Conservation (phyloP, 306 rosid genomes). For the Crotalaria pallida region DNA sequence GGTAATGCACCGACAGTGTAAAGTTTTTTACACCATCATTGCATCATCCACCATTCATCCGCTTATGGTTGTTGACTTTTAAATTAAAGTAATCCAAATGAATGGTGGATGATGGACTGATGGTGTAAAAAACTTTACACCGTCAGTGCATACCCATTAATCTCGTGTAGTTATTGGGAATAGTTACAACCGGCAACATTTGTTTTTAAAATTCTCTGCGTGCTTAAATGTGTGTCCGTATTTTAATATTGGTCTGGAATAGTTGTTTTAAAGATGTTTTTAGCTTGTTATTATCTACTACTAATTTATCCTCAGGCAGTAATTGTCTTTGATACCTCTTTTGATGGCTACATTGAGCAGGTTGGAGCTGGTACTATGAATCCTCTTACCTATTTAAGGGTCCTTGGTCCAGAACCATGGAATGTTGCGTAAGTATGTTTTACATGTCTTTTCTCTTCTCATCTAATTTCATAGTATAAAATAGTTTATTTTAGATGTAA, state of each 20-base stretch:
- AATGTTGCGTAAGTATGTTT: constrained; percentile 94
- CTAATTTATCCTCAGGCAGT: neutral
- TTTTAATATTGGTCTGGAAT: neutral
- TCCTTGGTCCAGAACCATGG: constrained; percentile 99
- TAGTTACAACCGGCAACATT: neutral
- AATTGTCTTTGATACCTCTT: constrained; percentile 9
- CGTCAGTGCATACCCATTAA: too few relatives aligned
- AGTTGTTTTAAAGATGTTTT: neutral
- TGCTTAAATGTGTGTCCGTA: neutral
- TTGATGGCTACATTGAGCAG: constrained; percentile 39
- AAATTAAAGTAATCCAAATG: too few relatives aligned
- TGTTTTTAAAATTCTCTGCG: neutral
- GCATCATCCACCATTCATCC: too few relatives aligned
- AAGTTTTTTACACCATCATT: too few relatives aligned
- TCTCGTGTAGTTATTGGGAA: too few relatives aligned
- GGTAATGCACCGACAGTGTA: too few relatives aligned
- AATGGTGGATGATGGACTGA: too few relatives aligned
- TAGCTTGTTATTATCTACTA: neutral
- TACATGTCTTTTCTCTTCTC: neutral
- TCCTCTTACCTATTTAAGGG: constrained; percentile 92
- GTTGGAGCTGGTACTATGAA: constrained; percentile 99
- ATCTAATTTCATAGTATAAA: too few relatives aligned
- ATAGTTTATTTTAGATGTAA: too few relatives aligned
- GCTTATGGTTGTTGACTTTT: too few relatives aligned
- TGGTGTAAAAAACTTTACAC: too few relatives aligned